Evolutionary conservation across 805 yeast genomes (phyloP).

Genomic region (Zygosaccharomyces bailii): DNA sequence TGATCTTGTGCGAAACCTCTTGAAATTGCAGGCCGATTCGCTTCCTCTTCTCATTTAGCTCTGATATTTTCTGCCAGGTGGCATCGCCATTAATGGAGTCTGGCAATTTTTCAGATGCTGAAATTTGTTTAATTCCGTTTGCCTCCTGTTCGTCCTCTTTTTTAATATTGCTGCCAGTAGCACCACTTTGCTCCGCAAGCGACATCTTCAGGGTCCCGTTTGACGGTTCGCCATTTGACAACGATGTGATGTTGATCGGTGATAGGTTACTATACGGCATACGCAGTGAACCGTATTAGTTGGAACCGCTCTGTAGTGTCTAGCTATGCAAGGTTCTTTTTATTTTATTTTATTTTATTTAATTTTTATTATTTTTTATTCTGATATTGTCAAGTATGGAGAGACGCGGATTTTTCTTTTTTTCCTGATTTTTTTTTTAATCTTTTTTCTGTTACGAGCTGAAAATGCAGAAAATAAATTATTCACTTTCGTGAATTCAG

Average conservation of each 20-base stretch:
- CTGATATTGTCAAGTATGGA: neutral
- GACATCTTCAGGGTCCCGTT: neutral
- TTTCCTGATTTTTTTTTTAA: neutral
- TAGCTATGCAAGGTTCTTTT: neutral
- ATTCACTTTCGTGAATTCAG: too few relatives aligned
- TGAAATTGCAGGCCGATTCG: constrained; percentile 7
- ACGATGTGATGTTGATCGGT: too few relatives aligned
- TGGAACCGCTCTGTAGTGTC: neutral
- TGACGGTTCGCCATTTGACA: neutral
- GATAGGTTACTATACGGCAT: neutral
- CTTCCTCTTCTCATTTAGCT: constrained; percentile 1
- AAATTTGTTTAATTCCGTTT: neutral
- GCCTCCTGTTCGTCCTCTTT: neutral
- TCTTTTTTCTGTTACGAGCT: too few relatives aligned
- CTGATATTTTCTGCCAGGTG: neutral
- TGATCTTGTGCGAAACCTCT: constrained; percentile 17
- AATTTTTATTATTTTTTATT: neutral
- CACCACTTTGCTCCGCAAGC: neutral
- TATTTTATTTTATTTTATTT: neutral
- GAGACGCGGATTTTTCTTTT: neutral
- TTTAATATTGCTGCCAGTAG: neutral
- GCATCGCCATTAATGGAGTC: neutral
- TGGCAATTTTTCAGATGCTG: neutral
- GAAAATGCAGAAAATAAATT: too few relatives aligned
- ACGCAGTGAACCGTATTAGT: neutral